Base-by-base conservation (phyloP, 225 moss, liverwort and hornwort species). In the Polytrichum commune region DNA sequence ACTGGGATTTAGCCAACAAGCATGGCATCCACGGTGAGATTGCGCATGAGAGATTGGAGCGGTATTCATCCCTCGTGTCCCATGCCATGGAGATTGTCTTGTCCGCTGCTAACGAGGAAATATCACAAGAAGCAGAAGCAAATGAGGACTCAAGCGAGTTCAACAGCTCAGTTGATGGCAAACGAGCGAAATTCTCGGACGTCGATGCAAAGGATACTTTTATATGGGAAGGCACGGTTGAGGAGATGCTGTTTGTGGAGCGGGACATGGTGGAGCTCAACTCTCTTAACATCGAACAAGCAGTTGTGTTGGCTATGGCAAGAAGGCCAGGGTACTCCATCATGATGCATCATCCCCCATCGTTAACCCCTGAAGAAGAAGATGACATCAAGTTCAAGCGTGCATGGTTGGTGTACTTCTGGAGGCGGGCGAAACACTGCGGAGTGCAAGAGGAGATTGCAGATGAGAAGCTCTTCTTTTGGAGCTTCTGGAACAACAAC, bases 361-460 rank as follows among this genome's bases (percentile, higher is more conserved):
- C 76, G 4, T 58, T 89, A 23, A 89, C 80, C 38, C 65, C 53
- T 20, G 83, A 85, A 27, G 81, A 89, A 56, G 82, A 65, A 1
- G 78, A 81, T 26, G 89, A 89, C 67, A 75, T 89, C 18, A 64
- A 66, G 54, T 89, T 89, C 71, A 89, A 85, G 62, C 80, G 79
- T 25, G 86, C 85, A n/a, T 89, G 89, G 89, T 65, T 89, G 62
- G 60, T 83, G 19, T 79, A 83, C 63, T 75, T 76, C 33, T 89
- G 89, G 89, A 68, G 77, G 23, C 73, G 75, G 69, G 83, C 86
- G 1, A 66, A 67, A 25, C 74, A 28, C 18, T 18, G 75, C 5
- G 72, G 70, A 0, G 63, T 83, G 60, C 81, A 89, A 28, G 54
- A 28, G n/a, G 89, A 89, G 62, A 35, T 86, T 27, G 79, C 77